Evolutionary conservation across 2,329 filamentous ascomycete genomes (phyloP), one percentile per base, ranked within the genome.

Genomic region (Hymenoscyphus albidus): DNA sequence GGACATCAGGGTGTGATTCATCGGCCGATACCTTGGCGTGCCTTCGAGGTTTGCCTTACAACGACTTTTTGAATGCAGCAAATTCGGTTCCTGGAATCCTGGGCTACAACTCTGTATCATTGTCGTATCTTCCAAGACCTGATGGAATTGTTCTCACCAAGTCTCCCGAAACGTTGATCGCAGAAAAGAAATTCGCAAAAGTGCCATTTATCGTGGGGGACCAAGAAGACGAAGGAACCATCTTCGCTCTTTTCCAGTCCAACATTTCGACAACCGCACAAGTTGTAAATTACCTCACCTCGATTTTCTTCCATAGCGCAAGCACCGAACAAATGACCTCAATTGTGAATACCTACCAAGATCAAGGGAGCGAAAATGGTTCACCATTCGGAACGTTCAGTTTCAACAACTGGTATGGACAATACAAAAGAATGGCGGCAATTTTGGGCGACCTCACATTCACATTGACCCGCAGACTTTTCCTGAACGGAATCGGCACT

Each of bases 221-320:
- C 73, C 89, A 92, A 75, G 89, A 93, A 78, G 90, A 93, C 72
- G 90, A 93, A 75, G 89, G 90, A 32, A 92, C 90, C 0, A 76
- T 93, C 1, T 92, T 93, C 73, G 80, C 87, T 5, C 79, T 93
- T 40, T 88, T 88, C 74, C 88, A 91, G 68, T 73, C 76, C 39
- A 91, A 93, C 74, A 78, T 93, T 60, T 90, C 85, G 10, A 88
- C 82, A 0, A 85, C 81, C 0, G 77, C 77, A 0, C 76, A 85
- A 5, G 70, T 93, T 0, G 80, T 86, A 40, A 77, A 82, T 18
- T 94, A 94, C 72, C 76, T 95, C 27, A 71, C 77, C 1, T 73
- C 76, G 0, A 69, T 85, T 60, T 89, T 85, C 78, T 93, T 92
- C 79, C 76, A 80, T 42, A 74, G 79, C 32, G 84, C 89, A 2